Base-by-base conservation (phyloP, 2,329 filamentous ascomycete genomes). In the Diaporthe nobilis region DNA sequence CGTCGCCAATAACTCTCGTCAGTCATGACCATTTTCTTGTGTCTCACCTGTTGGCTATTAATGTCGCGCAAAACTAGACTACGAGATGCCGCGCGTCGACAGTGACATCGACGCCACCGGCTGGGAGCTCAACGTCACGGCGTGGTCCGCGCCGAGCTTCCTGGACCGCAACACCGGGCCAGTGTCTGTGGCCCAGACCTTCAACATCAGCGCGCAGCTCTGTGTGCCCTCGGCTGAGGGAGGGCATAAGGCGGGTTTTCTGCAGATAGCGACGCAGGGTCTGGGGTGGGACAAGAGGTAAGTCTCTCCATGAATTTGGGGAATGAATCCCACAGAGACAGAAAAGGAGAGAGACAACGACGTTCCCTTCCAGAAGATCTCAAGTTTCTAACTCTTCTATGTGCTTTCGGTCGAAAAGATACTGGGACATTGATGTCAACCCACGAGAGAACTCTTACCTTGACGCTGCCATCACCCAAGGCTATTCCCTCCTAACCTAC, bases 211-310 rank as follows among this genome's bases (percentile, higher is more conserved):
- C 47, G 79, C 74, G 22, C 77, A 78, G 76, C 78, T 81, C 20
- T 81, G 79, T 74, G 75, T 79, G 55, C 79, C 79, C 13, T 55
- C 72, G 25, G 39, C 63, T 5, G 73, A 77, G 53, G 77, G 71
- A 2, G 55, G 70, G 53, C n/a, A 39, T 8, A 79, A 79, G 58
- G 65, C 78, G 15, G 49, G 79, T 22, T 77, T 81, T 34, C 77
- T 86, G 6, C 85, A 87, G 78, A 83, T 87, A 70, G 80, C 85
- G 71, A 87, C 86, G 7, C 85, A 86, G 68, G 86, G 85, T 15
- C 78, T 86, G 44, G 85, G 84, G 31, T 85, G 85, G 75, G 83
- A 84, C 72, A 81, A 81, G 68, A 88, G 85, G 58, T 93, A 93
- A 37, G 81, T 83, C 60, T 44, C 13, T 31, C 39, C 25, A 25